Evolutionary conservation across 352 stramenopile genomes (phyloP).

Genomic region (Phytopythium sindhum): DNA sequence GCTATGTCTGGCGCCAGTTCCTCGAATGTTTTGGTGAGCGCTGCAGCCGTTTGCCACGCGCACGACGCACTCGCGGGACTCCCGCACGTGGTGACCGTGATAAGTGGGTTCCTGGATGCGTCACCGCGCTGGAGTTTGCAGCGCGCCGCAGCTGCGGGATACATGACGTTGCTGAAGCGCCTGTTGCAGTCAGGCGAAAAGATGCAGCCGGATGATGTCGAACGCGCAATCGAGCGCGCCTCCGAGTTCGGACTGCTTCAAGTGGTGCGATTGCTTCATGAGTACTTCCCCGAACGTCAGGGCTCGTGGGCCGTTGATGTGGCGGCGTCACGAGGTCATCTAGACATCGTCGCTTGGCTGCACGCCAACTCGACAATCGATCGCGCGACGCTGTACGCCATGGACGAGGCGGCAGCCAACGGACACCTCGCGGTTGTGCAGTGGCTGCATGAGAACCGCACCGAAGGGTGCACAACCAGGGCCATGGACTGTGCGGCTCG

Average conservation of each 20-base stretch:
- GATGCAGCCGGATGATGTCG: not conserved
- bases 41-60: not conserved
- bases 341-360: constrained; percentile 1
- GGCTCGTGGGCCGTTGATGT: not conserved
- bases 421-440: constrained; percentile 4
- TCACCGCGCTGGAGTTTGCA: not conserved
- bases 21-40: not conserved
- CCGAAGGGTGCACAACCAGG: not conserved
- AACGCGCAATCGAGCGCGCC: not conserved
- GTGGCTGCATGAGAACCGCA: not conserved
- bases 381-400: constrained; percentile 2
- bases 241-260: not conserved
- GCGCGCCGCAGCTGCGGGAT: not conserved
- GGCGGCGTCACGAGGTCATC: not conserved
- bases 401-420: constrained; percentile 2
- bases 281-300: not conserved
- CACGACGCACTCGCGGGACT: not conserved
- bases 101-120: not conserved
- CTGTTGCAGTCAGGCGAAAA: not conserved
- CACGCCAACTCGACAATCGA: constrained; percentile 1
- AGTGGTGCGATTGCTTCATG: not conserved
- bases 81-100: not conserved
- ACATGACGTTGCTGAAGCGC: not conserved
- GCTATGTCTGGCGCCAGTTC: not conserved
- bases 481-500: constrained; percentile 1